Percentiles rank a stretch among this genome's conserved stretches.
Conservation (phyloP, 805 yeast species). For the Myxozyma geophila region DNA sequence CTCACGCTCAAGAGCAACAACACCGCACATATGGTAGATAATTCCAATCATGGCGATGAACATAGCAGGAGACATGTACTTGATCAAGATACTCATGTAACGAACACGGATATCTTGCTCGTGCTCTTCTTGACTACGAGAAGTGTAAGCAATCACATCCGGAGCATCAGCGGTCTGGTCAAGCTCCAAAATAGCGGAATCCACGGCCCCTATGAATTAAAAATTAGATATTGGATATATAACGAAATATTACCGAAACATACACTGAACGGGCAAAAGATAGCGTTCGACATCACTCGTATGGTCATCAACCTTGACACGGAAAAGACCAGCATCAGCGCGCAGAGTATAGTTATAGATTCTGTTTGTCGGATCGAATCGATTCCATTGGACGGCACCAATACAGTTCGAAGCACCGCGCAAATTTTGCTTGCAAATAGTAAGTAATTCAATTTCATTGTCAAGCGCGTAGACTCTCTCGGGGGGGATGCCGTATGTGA, state of each 20-base stretch:
- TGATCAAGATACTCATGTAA: slow-evolving; percentile 41
- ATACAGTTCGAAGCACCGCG: slow-evolving; percentile 45
- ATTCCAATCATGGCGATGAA: slow-evolving; percentile 47
- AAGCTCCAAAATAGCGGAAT: slow-evolving; percentile 40
- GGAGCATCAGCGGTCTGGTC: slow-evolving; percentile 40
- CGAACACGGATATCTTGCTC: slow-evolving; percentile 39
- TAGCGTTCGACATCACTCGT: slow-evolving; percentile 42
- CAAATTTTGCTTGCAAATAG: slow-evolving; percentile 42
- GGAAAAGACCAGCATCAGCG: slow-evolving; percentile 43
- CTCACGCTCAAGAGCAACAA: slow-evolving; percentile 45
- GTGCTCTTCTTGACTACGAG: slow-evolving; percentile 39
- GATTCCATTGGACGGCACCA: slow-evolving; percentile 46
- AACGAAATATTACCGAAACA: slow-evolving; percentile 26
- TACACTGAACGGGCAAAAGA: slow-evolving; percentile 46
- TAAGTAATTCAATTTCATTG: slow-evolving; percentile 38
- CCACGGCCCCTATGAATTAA: slow-evolving; percentile 32
- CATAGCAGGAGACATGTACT: slow-evolving; percentile 46
- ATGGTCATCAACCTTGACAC: slow-evolving; percentile 40
- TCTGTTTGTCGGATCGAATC: slow-evolving; percentile 38
- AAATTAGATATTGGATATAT: background rate
- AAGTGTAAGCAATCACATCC: slow-evolving; percentile 43
- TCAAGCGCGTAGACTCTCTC: slow-evolving; percentile 39
- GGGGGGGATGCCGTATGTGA: slow-evolving; percentile 43
- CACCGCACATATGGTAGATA: slow-evolving; percentile 46
- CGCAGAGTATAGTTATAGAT: slow-evolving; percentile 46